Base-by-base conservation (phyloP, 352 stramenopile genomes). In the Globisporangium splendens region DNA sequence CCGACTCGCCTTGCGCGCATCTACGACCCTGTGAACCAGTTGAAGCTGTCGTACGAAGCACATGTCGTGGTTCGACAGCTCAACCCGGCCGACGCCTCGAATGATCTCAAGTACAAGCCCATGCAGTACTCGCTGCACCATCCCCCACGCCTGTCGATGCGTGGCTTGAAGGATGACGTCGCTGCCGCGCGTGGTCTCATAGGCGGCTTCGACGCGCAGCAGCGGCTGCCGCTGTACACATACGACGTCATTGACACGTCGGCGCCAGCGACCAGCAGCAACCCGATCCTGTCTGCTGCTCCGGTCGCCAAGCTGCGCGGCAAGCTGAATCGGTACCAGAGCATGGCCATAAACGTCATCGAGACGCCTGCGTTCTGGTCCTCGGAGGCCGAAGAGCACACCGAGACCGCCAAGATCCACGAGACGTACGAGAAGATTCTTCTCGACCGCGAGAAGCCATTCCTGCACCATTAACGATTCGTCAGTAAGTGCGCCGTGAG, bases 31-130 rank as follows among this genome's bases (percentile, higher is more conserved):
- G 56, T 68, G 21, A 63, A 81, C 50, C 56, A 86, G 55, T 67
- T 93, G 41, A 93, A 93, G 61, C 61, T 93, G 11, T 90, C 75
- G 18, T 90, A 91, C 54, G 84, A 91, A 39, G 81, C 77, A 1
- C 63, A 82, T 18, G 38, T 86, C 43, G 79, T 86, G 14, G 70
- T 89, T 15, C 73, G 79, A 33, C 70, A 79, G 46, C 35, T 86
- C 10, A 75, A 35, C 28, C 28, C 67, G 3, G 56, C 70, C 44
- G 56, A 56, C 18, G 43, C 28, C 8, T 58, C 50, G 39, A 51
- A 54, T n/a, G 72, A 68, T 39, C 65, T 89, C 56, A 91, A 88
- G 64, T 91, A 91, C 69, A 91, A 91, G 59, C 82, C 82, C 3
- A 66, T 91, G 15, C 73, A 85, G 59, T 91, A 91, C 59, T 86